Base-by-base conservation (phyloP, 306 rosid genomes). In the Ochetophila trinervis region DNA sequence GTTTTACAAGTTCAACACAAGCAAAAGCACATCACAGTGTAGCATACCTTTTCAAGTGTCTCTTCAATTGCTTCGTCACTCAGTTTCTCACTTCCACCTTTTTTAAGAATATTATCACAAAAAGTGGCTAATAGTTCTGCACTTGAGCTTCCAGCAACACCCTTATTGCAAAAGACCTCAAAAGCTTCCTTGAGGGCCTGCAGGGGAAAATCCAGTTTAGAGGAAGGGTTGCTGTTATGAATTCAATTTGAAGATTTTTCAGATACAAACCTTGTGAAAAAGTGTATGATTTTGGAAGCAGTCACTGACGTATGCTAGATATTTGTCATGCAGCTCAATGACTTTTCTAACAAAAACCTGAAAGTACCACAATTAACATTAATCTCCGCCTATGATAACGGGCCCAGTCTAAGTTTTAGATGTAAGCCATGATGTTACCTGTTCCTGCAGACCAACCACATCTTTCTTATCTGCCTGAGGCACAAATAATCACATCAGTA, bases 401-500 rank as follows among this genome's bases (percentile, higher is more conserved):
- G 18, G 10, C 8, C 37, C 22, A 9, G 36, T 45, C 42, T 17
- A 60, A 59, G 56, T 57, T 68, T 62, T 56, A 63, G 30, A 56
- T 18, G 54, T 37, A 47, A 6, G 37, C 7, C 59, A 32, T 37
- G 18, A 40, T 70, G 52, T 69, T 79, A 79, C 87, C 78, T 83
- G 84, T 56, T 83, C 87, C 68, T 79, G 87, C 75, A 83, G 48
- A 60, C 95, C 89, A 57, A 89, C 75, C 6, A 82, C 70, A 22
- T 89, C 98, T 77, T 64, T 91, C 61, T 91, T 91, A 57, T 91
- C 98, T 24, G 92, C 95, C 96, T 91, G 92, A 48, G 72, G 45
- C 16, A 53, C 70, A 68, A 60, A 53, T 34, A 66, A 65, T 75
- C 62, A 78, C 76, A 56, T 71, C 48, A 34, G 53, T 30, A 78